These are phyloP conservation scores for Komagataea norvegica DNA, from an alignment of 1,139 yeast genomes.

Conservation along the genomic window DNA sequence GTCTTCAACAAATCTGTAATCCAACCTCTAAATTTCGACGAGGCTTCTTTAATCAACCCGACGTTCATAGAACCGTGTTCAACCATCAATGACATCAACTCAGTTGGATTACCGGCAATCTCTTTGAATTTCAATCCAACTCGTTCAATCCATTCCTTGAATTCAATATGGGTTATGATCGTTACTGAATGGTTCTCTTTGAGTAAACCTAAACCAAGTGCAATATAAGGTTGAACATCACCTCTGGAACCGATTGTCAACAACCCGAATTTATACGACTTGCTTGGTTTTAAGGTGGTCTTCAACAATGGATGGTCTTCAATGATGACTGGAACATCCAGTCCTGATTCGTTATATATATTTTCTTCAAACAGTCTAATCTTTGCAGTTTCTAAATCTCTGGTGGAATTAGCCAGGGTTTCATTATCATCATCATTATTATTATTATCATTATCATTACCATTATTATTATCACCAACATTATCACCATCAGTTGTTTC, in stretches of 20 bases:
- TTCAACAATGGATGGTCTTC: constrained; percentile 59
- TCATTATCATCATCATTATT: not conserved
- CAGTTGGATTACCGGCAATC: constrained; percentile 92
- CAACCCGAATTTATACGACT: constrained; percentile 57
- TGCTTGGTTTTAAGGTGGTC: constrained; percentile 48
- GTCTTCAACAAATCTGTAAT: constrained; percentile 62
- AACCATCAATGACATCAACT: constrained; percentile 88
- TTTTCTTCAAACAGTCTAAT: constrained; percentile 59
- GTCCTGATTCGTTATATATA: constrained; percentile 52
- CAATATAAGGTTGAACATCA: constrained; percentile 93
- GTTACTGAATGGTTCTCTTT: constrained; percentile 79
- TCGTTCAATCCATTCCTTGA: constrained; percentile 63
- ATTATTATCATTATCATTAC: constrained; percentile 1
- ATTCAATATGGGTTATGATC: constrained; percentile 83
- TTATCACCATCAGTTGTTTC: constrained; percentile 50
- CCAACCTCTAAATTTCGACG: constrained; percentile 74
- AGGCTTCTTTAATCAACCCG: constrained; percentile 78
- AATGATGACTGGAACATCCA: constrained; percentile 60
- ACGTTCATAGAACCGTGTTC: constrained; percentile 85
- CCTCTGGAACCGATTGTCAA: constrained; percentile 93
- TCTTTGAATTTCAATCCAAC: constrained; percentile 66
- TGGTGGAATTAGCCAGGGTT: constrained; percentile 12
- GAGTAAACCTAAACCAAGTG: constrained; percentile 73
- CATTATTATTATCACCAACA: constrained; percentile 29
- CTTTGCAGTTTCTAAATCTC: constrained; percentile 42